Base-by-base conservation (phyloP, 1,139 yeast species). In the Magnusiomyces paraingens region DNA sequence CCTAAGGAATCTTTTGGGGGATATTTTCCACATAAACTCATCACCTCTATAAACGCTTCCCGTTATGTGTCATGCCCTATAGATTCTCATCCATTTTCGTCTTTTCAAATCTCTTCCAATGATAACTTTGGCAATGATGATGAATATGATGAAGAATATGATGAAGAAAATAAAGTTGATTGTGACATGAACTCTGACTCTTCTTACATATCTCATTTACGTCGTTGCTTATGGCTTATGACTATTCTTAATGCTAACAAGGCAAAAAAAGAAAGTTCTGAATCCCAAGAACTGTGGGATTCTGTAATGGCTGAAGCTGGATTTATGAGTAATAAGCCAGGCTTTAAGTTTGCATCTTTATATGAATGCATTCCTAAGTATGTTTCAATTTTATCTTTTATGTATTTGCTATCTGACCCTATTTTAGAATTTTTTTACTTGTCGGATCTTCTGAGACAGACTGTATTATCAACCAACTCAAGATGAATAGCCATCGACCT, bases 261-360 rank as follows among this genome's bases (percentile, higher is more conserved):
- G 8, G n/a, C 14, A 18, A n/a, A 20, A 12, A 38, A 39, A n/a
- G 43, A 47, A 36, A 47, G 43, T 26, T 21, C 38, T 8, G 50
- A 47, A 47, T 41, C 50, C 6, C 20, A 47, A 38, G 50, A 47
- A n/a, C n/a, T 47, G 8, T 47, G 50, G 50, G 50, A 47, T 36
- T 36, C 38, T 10, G 17, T 36, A 18, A 17, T 26, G 15, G 42
- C 38, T 21, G 50, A 47, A 26, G 21, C 21, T 8, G 21, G 21
- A 4, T 20, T 36, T 32, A 36, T 47, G 43, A 18, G n/a, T 3
- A 36, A 35, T 10, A 47, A 38, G 14, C 36, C 41, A 6, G 36
- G 21, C 3, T 47, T 47, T 20, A 38, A 47, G 18, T 39, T 38
- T 21, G 38, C n/a, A 38, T 26, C 17, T 3, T 35, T 47, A n/a